Evolutionary conservation across 768 basidiomycete species (phyloP).

Genomic region (Termitomyces sp.): DNA sequence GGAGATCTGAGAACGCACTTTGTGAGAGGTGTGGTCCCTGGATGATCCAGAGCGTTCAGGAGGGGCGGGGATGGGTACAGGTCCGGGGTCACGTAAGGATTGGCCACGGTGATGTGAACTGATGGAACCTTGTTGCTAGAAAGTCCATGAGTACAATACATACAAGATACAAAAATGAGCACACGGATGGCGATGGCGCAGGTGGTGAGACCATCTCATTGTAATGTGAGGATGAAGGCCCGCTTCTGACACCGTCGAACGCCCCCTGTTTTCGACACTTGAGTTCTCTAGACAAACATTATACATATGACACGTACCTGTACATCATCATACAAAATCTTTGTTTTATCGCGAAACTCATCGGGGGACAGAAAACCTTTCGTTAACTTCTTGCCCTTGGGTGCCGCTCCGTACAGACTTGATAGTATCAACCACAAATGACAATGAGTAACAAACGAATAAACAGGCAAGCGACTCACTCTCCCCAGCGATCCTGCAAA

Average conservation of each 20-base stretch:
- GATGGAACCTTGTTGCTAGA: not conserved
- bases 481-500: slow-evolving; percentile 21
- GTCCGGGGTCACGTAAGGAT: slow-evolving; percentile 14
- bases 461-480: slow-evolving; percentile 12
- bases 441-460: not conserved
- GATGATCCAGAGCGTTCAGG: slow-evolving; percentile 11
- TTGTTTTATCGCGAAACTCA: slow-evolving; percentile 21
- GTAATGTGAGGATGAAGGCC: slow-evolving; percentile 11
- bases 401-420: slow-evolving; percentile 21
- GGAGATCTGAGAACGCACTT: slow-evolving; percentile 7
- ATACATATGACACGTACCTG: slow-evolving; percentile 12
- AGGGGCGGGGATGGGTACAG: slow-evolving; percentile 1
- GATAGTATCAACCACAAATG: not conserved
- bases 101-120: slow-evolving; percentile 12
- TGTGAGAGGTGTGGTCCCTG: slow-evolving; percentile 9
- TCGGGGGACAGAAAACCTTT: slow-evolving; percentile 19
- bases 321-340: slow-evolving; percentile 17
- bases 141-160: not conserved
- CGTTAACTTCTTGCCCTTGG: slow-evolving; percentile 21
- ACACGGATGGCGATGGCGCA: slow-evolving; percentile 9
- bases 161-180: not conserved
- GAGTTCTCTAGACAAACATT: not conserved
- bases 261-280: slow-evolving; percentile 8
- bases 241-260: slow-evolving; percentile 10
- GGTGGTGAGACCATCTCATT: slow-evolving; percentile 3